These are phyloP conservation scores for Penicillium longicatenatum DNA, from an alignment of 495 filamentous ascomycete genomes.

Conservation along the genomic window DNA sequence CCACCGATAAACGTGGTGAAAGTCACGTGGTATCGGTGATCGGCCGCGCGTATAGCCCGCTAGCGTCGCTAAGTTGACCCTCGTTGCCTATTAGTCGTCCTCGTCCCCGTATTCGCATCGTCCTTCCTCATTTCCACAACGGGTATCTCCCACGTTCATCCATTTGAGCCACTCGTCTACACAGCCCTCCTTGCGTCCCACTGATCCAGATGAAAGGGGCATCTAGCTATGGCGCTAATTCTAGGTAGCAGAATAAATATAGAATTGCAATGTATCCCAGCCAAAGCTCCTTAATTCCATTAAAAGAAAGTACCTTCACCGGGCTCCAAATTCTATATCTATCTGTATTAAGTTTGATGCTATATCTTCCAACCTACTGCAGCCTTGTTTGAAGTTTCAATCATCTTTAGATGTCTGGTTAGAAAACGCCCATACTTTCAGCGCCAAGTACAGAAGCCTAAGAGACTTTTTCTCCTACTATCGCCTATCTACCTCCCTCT, in stretches of 20 bases:
- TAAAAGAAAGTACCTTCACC: neutral
- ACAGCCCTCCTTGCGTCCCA: slow-evolving; percentile 16
- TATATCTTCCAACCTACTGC: neutral
- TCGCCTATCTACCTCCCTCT: too few species aligned
- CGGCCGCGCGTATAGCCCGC: neutral
- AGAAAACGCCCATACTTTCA: neutral
- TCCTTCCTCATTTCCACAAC: neutral
- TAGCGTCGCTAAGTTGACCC: neutral
- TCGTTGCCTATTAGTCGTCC: neutral
- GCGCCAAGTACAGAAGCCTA: neutral
- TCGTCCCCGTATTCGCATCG: neutral
- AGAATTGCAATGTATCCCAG: neutral
- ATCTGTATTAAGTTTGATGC: neutral
- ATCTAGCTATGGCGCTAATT: slow-evolving; percentile 8
- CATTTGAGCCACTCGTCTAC: neutral
- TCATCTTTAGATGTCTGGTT: neutral
- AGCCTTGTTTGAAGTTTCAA: neutral
- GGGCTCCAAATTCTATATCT: neutral
- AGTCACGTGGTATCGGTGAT: neutral
- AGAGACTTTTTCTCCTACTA: neutral
- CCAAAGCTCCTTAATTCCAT: neutral
- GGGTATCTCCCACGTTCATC: neutral
- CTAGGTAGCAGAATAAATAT: slow-evolving; percentile 16
- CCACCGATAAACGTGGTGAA: neutral
- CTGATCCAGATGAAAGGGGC: slow-evolving; percentile 7